Conservation (phyloP, 495 filamentous ascomycete genomes). For the Talaromyces adpressus region DNA sequence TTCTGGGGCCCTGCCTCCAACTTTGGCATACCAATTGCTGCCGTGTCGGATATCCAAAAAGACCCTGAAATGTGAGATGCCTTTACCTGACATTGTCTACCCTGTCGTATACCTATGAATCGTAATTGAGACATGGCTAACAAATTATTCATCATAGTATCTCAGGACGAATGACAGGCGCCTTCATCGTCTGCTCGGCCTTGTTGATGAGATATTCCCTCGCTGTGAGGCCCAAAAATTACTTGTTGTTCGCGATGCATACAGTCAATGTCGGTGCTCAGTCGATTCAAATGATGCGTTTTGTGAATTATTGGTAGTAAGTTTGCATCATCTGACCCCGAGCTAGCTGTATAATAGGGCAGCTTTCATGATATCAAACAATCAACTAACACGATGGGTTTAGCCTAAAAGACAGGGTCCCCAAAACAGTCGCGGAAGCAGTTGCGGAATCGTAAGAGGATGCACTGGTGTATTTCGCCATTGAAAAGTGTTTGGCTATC, state of each 20-base stretch:
- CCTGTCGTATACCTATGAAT: no score
- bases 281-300: conserved; percentile 76
- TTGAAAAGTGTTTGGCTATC: background rate
- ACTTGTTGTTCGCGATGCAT: conserved; percentile 91
- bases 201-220: conserved; percentile 98
- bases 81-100: no score
- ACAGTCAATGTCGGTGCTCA: conserved; percentile 79
- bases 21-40: conserved; percentile 94
- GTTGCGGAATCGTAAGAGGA: background rate
- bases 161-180: conserved; percentile 88
- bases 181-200: conserved; percentile 79
- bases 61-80: conserved; percentile 82
- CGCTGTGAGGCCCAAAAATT: conserved; percentile 86
- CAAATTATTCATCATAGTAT: conserved; percentile 50
- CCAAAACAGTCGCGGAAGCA: background rate
- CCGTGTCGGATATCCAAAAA: conserved; percentile 90
- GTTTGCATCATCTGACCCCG: conserved; percentile 8
- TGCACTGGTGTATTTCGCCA: background rate
- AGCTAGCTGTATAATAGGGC: background rate
- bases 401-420: background rate
- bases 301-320: conserved; percentile 59
- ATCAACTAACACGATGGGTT: background rate
- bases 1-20: conserved; percentile 99
- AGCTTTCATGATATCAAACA: background rate
- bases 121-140: background rate